Evolutionary conservation across 2,329 filamentous ascomycete species (phyloP), one percentile per base, ranked within the genome.

Genomic region (Aspergillus luchuensis): DNA sequence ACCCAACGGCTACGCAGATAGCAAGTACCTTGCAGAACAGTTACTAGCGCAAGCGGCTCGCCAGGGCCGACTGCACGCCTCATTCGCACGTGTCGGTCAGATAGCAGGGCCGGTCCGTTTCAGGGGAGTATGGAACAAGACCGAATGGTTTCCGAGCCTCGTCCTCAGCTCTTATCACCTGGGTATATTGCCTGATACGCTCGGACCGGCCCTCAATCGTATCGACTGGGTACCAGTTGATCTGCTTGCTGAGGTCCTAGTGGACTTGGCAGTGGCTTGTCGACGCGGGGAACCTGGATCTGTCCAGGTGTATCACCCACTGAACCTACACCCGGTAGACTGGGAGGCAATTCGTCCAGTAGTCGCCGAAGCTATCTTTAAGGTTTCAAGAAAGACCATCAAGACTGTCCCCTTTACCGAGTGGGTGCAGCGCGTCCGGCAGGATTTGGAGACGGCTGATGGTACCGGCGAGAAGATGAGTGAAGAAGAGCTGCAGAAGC

Each of bases 221-320:
- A 68, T 82, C 2, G 77, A 81, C 55, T 83, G 80, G 80, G 61
- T 82, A 2, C 80, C 80, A 0, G 73, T 80, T 10, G 80, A 83
- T 52, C 33, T 74, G 0, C 69, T 80, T 4, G 75, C 76, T 2
- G 67, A 74, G 2, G 72, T 78, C 2, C 59, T 81, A 0, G 65
- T 41, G 1, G 56, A 56, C 2, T 23, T 61, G 6, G 56, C 56
- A 7, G 13, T 8, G 17, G 11, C 10, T 25, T 10, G 21, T 19
- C 19, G 15, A 13, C 10, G 8, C 8, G 49, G 13, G 21, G 5
- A 5, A 36, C 33, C 33, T 2, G 57, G 30, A 1, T 10, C n/a
- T 5, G 52, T 47, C 2, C 17, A 38, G 8, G 61, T 69, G 11
- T 63, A 64, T 28, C 66, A 70, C 25, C 66, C 64, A 2, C 10